Base-by-base conservation (phyloP, 345 rosid genomes). In the Bruguiera parviflora region DNA sequence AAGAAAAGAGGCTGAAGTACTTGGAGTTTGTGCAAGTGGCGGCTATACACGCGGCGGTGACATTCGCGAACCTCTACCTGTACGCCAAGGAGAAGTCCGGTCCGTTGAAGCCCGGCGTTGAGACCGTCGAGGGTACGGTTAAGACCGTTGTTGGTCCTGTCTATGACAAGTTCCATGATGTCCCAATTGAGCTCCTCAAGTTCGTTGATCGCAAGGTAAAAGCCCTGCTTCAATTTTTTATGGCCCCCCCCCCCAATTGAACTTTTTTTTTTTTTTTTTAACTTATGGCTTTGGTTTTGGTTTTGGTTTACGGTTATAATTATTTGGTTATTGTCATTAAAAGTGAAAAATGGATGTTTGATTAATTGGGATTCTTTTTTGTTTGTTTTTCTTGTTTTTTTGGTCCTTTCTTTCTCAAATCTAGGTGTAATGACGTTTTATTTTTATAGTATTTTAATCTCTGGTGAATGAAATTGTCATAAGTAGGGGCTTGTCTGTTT, bases 71-170 rank as follows among this genome's bases (percentile, higher is more conserved):
- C 32, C 79, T 95, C 28, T 95, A 95, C 70, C 75, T 73, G 4
- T 81, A 81, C 77, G 94, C 93, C 6, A 95, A 95, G 84, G 94
- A 89, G n/a, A 83, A 78, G 79, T 79, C 96, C 2, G 97, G 99
- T n/a, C 96, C 91, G 3, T 73, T 92, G 82, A 92, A 90, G 71
- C 73, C 92, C 2, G 89, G 96, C 25, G 91, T 95, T 66, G 97
- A 92, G 75, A 84, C 92, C 21, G 83, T 90, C 0, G 99, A 95
- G 77, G 96, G 90, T 20, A 84, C 92, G 0, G 97, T 92, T n/a
- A 90, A 85, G 84, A 87, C 71, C 13, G 84, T 95, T 18, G 85
- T 90, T 0, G 87, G 91, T 32, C 98, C 94, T 33, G 97, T 95
- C 2, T 85, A 82, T 58, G 71, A 82, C 15, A 90, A 89, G 67